phyloP scores from a whole-genome alignment of 2,329 filamentous ascomycete genomes.

The Calonectria multiphialidica region DNA sequence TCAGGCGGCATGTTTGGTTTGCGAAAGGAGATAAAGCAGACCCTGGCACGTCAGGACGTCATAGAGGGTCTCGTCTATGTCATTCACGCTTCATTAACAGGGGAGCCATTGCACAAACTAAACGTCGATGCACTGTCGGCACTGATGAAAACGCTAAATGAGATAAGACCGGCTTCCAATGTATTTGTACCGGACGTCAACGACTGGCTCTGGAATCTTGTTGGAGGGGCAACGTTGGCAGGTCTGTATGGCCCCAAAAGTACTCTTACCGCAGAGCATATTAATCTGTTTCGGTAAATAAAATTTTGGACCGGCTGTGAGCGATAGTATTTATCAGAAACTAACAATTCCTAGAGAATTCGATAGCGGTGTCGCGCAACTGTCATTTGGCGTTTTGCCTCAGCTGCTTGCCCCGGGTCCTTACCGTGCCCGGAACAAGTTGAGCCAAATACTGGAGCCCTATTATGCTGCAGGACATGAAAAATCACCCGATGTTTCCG shows the following conservation, averaged over 20 bases:
- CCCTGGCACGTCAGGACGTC: background rate
- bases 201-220: background rate
- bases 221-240: background rate
- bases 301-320: background rate
- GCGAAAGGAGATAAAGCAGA: background rate
- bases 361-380: constrained; percentile 2
- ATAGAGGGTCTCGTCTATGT: constrained; percentile 16
- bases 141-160: background rate
- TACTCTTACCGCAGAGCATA: background rate
- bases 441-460: background rate
- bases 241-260: background rate
- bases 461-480: constrained; percentile 6
- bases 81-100: constrained; percentile 17
- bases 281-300: constrained; percentile 51
- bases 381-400: background rate
- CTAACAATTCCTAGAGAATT: background rate
- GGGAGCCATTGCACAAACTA: constrained; percentile 4
- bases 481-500: constrained; percentile 6
- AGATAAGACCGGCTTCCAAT: background rate
- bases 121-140: background rate
- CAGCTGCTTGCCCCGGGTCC: background rate
- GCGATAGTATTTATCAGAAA: too few species aligned
- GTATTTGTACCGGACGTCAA: background rate
- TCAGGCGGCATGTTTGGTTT: constrained; percentile 21
- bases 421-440: background rate